Evolutionary conservation across 805 yeast genomes (phyloP), one percentile per base, ranked within the genome.

Genomic region (Helenozyma baotianmanensis): DNA sequence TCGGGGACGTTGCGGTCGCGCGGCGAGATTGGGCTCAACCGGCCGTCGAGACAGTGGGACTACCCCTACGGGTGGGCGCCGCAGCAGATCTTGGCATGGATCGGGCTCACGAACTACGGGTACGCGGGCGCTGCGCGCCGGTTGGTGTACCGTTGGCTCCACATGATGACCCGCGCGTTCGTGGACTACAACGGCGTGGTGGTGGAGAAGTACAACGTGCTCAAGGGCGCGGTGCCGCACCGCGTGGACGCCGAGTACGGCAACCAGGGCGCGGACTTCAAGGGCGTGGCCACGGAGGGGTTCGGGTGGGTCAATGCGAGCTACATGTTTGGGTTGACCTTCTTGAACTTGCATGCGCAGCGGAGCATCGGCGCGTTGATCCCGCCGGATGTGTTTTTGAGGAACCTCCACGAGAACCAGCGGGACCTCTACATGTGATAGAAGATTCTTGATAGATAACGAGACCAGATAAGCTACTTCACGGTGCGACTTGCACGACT

Each of bases 21-120:
- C 45, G 94, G 96, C 24, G 75, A 70, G 16, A 62, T 85, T 23
- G 76, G 81, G 1, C 58, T 83, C 12, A 68, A 74, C 26, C 68
- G 87, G 49, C 96, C 95, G n/a, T 76, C 82, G 9, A 70, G 97
- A 56, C 98, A 90, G 61, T 90, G 98, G 98, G 98, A 90, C 57
- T 92, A 82, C 57, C 98, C 98, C 2, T 86, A 66, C 52, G 97
- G 97, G 2, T 90, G 98, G 98, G 96, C 97, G 0, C 97, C 98
- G 3, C 97, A 92, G 55, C 98, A 90, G 59, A 85, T 90, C 12
- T 57, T 90, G 34, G 90, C 95, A 1, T 90, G 98, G 98, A 74
- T 74, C 27, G 97, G 97, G 0, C 67, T 90, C 21, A 48, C 56
- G 18, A 73, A 78, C 33, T 92, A 90, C 54, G 92, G 89, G 0